phyloP scores from a whole-genome alignment of 176 grass and related monocot species.

The Phragmites australis region DNA sequence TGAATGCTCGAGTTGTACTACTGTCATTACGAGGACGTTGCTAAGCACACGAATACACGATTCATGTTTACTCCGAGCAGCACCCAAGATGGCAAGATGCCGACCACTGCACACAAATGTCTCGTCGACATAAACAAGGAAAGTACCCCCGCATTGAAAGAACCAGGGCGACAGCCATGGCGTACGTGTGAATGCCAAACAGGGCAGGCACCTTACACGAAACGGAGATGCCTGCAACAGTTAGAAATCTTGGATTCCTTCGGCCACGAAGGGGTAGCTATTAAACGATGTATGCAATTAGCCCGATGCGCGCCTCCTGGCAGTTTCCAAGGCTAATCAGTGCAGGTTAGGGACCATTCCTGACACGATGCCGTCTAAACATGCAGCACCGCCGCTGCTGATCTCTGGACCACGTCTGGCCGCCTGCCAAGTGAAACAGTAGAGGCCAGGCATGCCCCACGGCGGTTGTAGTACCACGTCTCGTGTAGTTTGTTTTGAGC shows the following conservation, averaged over 20 bases:
- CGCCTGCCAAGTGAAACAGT: not conserved
- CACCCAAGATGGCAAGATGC: not conserved
- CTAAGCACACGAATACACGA: not conserved
- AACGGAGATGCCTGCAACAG: not conserved
- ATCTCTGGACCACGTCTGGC: not conserved
- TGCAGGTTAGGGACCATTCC: not conserved
- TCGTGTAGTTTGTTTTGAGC: too few relatives aligned
- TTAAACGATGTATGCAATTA: not conserved
- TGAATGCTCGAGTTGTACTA: not conserved
- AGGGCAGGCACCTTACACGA: not conserved
- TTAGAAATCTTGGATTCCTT: not conserved
- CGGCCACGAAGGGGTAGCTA: not conserved
- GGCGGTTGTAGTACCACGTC: too few relatives aligned
- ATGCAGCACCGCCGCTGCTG: not conserved
- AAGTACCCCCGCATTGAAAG: not conserved
- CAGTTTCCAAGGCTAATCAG: not conserved
- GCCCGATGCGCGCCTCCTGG: not conserved
- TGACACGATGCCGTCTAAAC: not conserved
- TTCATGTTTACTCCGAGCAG: not conserved
- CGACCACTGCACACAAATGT: not conserved
- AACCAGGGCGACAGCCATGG: not conserved
- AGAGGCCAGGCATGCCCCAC: not conserved
- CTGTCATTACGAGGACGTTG: not conserved
- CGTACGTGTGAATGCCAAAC: not conserved
- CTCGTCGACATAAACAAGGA: conserved; percentile 29